Conservation (phyloP, 1,284 basidiomycete species). For the Spongispora temasekensis region DNA sequence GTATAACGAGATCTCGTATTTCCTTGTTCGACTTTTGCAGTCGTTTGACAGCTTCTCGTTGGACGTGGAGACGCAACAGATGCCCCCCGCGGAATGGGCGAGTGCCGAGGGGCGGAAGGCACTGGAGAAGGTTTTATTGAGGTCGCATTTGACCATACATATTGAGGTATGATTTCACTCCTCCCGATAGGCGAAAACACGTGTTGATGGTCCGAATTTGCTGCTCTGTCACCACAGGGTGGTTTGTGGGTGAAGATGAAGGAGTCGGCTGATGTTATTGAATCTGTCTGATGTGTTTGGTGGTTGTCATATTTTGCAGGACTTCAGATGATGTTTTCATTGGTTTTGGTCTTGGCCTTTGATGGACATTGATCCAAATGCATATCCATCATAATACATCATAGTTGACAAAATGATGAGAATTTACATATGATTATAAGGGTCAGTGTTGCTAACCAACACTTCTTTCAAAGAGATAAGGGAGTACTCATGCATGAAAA, state of each 20-base stretch:
- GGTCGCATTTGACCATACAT: slow-evolving; percentile 55
- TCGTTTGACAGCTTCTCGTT: slow-evolving; percentile 36
- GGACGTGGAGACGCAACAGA: slow-evolving; percentile 30
- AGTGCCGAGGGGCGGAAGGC: slow-evolving; percentile 23
- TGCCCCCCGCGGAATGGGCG: slow-evolving; percentile 33
- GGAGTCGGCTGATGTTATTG: slow-evolving; percentile 8
- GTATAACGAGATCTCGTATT: slow-evolving; percentile 42
- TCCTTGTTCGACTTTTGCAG: slow-evolving; percentile 40
- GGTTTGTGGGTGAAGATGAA: slow-evolving; percentile 31
- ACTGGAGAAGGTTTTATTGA: slow-evolving; percentile 29
- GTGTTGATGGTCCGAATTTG: not conserved
- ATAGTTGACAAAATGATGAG: too few relatives aligned
- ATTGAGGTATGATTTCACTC: slow-evolving; percentile 25
- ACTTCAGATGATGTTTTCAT: too few relatives aligned
- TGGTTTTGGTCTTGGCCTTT: too few relatives aligned
- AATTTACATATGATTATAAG: too few relatives aligned
- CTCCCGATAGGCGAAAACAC: not conserved
- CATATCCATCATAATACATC: too few relatives aligned
- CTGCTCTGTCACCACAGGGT: slow-evolving; percentile 10
- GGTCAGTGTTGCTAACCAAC: too few relatives aligned
- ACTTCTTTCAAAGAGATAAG: too few relatives aligned
- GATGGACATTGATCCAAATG: too few relatives aligned
- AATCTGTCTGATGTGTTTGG: slow-evolving; percentile 3
- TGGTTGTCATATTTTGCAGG: too few relatives aligned
- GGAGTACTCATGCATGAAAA: too few relatives aligned